Evolutionary conservation across 225 moss, liverwort and hornwort species (phyloP).

Genomic region (Thuidium tamariscinum): DNA sequence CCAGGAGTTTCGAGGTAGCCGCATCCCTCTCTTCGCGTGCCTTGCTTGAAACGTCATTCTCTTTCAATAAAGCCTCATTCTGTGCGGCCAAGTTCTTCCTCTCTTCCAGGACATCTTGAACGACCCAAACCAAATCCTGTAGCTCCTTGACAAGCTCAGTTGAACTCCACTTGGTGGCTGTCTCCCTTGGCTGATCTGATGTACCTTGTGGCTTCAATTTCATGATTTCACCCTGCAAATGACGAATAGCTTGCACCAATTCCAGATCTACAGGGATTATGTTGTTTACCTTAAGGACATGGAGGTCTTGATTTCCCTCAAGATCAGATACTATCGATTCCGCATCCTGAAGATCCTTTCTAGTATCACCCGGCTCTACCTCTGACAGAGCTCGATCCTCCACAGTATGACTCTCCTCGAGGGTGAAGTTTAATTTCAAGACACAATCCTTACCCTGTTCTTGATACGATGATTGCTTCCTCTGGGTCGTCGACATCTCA

Average conservation of each 20-base stretch:
- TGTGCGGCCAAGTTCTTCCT: slow-evolving; percentile 9
- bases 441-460: slow-evolving; percentile 3
- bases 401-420: neutral
- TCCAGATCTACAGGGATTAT: slow-evolving; percentile 28
- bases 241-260: slow-evolving; percentile 30
- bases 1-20: slow-evolving; percentile 41
- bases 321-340: slow-evolving; percentile 1
- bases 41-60: slow-evolving; percentile 25
- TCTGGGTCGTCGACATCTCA: neutral
- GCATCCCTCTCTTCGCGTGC: slow-evolving; percentile 28
- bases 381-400: slow-evolving; percentile 7
- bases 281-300: neutral
- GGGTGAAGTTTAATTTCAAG: slow-evolving; percentile 2
- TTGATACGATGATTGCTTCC: neutral
- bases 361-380: slow-evolving; percentile 9
- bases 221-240: slow-evolving; percentile 52
- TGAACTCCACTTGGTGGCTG: slow-evolving; percentile 3
- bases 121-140: slow-evolving; percentile 12
- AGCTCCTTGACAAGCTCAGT: slow-evolving; percentile 41
- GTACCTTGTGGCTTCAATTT: slow-evolving; percentile 36
- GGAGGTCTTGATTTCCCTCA: slow-evolving; percentile 7
- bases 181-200: slow-evolving; percentile 7
- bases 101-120: slow-evolving; percentile 25
- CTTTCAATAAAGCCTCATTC: slow-evolving; percentile 22
- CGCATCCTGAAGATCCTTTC: slow-evolving; percentile 14